Evolutionary conservation across 176 grass and related monocot genomes (phyloP), one percentile per base, ranked within the genome.

Genomic region (Musa schizocarpa): DNA sequence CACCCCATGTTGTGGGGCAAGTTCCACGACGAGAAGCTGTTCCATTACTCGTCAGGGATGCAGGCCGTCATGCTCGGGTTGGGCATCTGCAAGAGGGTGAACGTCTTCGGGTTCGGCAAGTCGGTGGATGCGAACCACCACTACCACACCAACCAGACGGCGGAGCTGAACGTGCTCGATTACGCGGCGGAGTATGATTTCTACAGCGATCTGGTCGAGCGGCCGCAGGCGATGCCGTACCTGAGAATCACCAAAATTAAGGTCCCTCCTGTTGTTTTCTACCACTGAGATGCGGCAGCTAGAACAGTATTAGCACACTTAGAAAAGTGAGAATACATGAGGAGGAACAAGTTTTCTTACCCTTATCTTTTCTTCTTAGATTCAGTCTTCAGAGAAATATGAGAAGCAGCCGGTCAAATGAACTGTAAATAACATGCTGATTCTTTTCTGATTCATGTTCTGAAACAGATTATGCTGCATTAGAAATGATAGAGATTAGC

Each of bases 41-140:
- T 96, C 80, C 89, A 92, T 68, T 92, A 92, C 82, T 92, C 92
- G 6, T 96, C 92, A 53, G 89, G 92, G 26, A 85, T 96, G 73
- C 92, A 92, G 82, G 89, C 89, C 16, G 69, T 96, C 69, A 61
- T 96, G 17, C 83, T 91, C 43, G 92, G 82, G 52, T 63, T 87
- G 4, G 89, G 84, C 7, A 50, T 92, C 63, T 96, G 92, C 80
- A 77, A 79, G 0, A 76, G 74, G 26, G 85, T 92, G 50, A 86
- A 62, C 58, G 20, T 85, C 9, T 96, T 96, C 75, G 90, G 93
- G 13, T 96, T 92, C 78, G 93, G 89, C 51, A 96, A 92, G 74
- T 72, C 75, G 0, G 58, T 82, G 23, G 83, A 71, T 23, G 77
- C 80, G 17, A 86, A 88, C 81, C 93, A 96, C 83, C 93, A 96